These are phyloP conservation scores for Metschnikowia kunwiensis DNA, from an alignment of 805 yeast species.

Conservation along the genomic window DNA sequence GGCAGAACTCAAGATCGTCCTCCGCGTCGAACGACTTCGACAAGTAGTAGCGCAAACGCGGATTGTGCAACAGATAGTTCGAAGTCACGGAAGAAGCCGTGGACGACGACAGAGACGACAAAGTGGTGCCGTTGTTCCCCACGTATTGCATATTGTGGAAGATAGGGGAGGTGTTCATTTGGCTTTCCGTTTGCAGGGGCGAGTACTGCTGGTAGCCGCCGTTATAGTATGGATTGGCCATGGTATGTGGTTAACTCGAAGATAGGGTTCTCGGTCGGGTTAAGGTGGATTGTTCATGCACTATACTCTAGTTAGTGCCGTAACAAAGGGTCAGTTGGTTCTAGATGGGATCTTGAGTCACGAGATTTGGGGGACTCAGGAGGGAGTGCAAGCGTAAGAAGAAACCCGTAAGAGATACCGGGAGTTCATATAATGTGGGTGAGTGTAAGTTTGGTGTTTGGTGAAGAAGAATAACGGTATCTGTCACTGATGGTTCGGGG, in stretches of 20 bases:
- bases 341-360: too few species aligned
- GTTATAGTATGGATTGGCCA: conserved; percentile 39
- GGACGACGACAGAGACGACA: conserved; percentile 17
- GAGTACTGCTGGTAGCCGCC: conserved; percentile 30
- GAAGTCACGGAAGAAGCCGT: conserved; percentile 15
- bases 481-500: conserved; percentile 2
- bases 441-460: neutral
- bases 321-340: too few species aligned
- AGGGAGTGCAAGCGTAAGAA: too few species aligned
- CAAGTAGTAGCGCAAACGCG: conserved; percentile 53
- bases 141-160: conserved; percentile 27
- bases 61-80: conserved; percentile 42
- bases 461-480: neutral
- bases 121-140: conserved; percentile 11
- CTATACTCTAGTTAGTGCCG: too few species aligned
- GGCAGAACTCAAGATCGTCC: conserved; percentile 65
- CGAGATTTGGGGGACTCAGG: too few species aligned
- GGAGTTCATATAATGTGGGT: neutral
- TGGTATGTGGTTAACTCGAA: conserved; percentile 14
- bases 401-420: too few species aligned
- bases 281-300: too few species aligned
- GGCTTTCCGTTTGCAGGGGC: conserved; percentile 26
- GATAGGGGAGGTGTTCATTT: conserved; percentile 29
- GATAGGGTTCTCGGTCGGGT: too few species aligned
- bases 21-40: conserved; percentile 61